Conservation (phyloP, 164 flowering plant species). For the Nelumbo lutea region DNA sequence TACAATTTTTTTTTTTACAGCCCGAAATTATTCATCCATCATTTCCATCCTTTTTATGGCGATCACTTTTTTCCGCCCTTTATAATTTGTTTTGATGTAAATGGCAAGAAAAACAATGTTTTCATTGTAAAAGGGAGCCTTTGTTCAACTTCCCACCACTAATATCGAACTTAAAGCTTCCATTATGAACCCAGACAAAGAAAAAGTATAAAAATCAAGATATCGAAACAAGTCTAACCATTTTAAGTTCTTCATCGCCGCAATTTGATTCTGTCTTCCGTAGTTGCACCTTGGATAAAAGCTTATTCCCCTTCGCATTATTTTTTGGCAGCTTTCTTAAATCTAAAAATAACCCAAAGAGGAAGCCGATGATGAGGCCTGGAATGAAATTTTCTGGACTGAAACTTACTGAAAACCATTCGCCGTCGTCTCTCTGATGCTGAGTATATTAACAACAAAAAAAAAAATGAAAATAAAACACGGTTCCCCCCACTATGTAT, state of each 20-base stretch:
- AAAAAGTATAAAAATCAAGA: not conserved
- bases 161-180: no score
- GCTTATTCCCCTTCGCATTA: conserved; percentile 14
- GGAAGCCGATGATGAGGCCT: conserved; percentile 79
- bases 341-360: conserved; percentile 64
- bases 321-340: conserved; percentile 35
- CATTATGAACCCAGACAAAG: not conserved
- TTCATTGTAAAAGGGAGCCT: no score
- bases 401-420: conserved; percentile 48
- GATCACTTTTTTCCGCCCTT: no score
- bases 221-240: conserved; percentile 33
- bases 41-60: no score
- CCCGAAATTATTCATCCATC: no score
- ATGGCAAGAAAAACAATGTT: no score
- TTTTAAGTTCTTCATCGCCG: conserved; percentile 64
- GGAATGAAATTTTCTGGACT: conserved; percentile 74
- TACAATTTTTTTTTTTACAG: no score
- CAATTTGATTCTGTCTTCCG: conserved; percentile 18
- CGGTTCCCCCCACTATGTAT: no score
- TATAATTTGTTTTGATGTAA: no score
- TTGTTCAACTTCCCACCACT: no score
- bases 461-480: not conserved
- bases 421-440: conserved; percentile 31
- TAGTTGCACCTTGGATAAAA: conserved; percentile 20
- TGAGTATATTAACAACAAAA: not conserved